These are phyloP conservation scores for Rhynchospora breviuscula DNA, from an alignment of 176 grass and related monocot genomes.

Conservation along the genomic window DNA sequence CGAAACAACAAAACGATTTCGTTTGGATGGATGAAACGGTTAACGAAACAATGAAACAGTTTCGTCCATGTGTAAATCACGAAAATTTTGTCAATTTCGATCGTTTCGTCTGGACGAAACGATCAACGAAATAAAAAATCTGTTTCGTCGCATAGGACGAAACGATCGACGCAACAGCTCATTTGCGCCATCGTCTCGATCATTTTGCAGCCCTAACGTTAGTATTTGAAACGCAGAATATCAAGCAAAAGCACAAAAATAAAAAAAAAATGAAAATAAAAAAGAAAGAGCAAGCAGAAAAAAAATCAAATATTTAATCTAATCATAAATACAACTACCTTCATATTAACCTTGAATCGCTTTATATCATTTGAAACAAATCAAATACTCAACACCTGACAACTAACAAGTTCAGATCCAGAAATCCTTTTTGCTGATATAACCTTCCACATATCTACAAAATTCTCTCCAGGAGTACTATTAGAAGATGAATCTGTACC, in stretches of 20 bases:
- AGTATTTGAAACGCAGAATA: background rate
- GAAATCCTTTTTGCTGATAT: conserved; percentile 41
- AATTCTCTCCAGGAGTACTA: conserved; percentile 14
- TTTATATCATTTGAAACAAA: conserved; percentile 5
- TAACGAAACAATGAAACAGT: too few species aligned
- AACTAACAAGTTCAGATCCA: conserved; percentile 62
- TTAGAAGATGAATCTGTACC: background rate
- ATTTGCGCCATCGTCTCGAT: too few species aligned
- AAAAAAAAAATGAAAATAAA: background rate
- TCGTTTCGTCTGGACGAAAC: too few species aligned
- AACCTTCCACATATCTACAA: conserved; percentile 49
- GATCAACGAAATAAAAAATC: too few species aligned
- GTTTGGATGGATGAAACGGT: too few species aligned
- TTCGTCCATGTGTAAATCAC: too few species aligned
- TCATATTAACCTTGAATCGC: background rate
- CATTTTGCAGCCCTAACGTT: too few species aligned
- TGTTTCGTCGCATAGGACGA: too few species aligned
- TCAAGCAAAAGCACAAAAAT: background rate
- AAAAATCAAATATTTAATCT: background rate
- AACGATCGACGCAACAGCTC: too few species aligned
- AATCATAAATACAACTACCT: background rate
- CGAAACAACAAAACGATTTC: too few species aligned
- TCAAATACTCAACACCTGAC: conserved; percentile 57
- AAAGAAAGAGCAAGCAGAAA: background rate
- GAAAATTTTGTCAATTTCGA: too few species aligned